A percentile compares a stretch with the other conserved stretches of the same genome.
phyloP scores from a whole-genome alignment of 805 yeast genomes.

The Saccharomycopsis lassenensis region DNA sequence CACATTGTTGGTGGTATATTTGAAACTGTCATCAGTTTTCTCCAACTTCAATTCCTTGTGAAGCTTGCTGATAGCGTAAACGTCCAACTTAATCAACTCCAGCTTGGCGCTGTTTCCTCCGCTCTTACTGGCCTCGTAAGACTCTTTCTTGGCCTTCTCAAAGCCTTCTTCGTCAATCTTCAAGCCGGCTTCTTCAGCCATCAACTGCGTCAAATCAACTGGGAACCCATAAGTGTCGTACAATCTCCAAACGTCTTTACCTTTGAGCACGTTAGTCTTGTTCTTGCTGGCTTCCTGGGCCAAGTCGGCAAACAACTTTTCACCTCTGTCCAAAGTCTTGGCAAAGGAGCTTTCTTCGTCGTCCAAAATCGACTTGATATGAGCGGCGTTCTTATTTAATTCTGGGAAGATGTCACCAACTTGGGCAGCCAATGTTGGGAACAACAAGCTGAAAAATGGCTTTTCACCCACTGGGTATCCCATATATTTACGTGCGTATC shows the following conservation, averaged over 20 bases:
- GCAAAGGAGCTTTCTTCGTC: constrained; percentile 96
- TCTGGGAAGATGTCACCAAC: constrained; percentile 89
- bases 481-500: constrained; percentile 94
- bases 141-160: constrained; percentile 79
- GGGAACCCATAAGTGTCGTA: constrained; percentile 99
- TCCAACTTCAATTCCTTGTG: constrained; percentile 48
- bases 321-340: constrained; percentile 95
- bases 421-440: constrained; percentile 87
- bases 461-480: constrained; percentile 81
- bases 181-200: constrained; percentile 97
- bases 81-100: constrained; percentile 70
- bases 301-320: constrained; percentile 87
- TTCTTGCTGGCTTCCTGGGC: constrained; percentile 73
- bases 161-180: constrained; percentile 88
- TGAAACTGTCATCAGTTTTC: constrained; percentile 73
- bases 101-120: constrained; percentile 53
- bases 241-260: constrained; percentile 96
- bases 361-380: constrained; percentile 79
- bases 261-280: constrained; percentile 67
- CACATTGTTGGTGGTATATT: constrained; percentile 64
- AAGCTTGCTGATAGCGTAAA: constrained; percentile 73
- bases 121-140: constrained; percentile 93
- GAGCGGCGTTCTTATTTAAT: constrained; percentile 43
- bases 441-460: constrained; percentile 74
- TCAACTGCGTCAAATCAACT: constrained; percentile 89